phyloP scores from a whole-genome alignment of 129 eudicot genomes.

The Flaveria robusta region DNA sequence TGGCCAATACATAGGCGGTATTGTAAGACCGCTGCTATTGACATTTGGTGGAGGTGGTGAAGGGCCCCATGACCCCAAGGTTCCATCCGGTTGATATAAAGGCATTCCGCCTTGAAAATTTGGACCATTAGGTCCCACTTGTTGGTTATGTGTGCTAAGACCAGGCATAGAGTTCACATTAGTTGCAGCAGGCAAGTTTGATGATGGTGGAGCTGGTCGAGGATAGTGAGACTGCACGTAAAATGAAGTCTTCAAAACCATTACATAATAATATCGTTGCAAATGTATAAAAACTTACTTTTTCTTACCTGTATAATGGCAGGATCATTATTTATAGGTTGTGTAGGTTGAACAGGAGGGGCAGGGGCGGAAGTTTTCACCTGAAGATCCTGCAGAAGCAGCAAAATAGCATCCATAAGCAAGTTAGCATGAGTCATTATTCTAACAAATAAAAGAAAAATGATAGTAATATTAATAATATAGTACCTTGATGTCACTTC shows the following conservation, averaged over 20 bases:
- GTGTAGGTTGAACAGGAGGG: conserved; percentile 41
- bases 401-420: neutral
- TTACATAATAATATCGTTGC: neutral
- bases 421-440: neutral
- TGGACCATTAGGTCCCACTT: conserved; percentile 56
- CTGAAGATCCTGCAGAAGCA: conserved; percentile 66
- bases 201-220: conserved; percentile 51
- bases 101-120: conserved; percentile 64
- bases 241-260: neutral
- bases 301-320: conserved; percentile 78
- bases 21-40: conserved; percentile 57
- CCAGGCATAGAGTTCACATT: conserved; percentile 44
- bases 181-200: conserved; percentile 60
- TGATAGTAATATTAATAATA: neutral
- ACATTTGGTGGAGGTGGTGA: conserved; percentile 61
- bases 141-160: conserved; percentile 53
- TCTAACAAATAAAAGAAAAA: neutral
- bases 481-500: conserved; percentile 89
- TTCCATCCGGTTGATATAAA: conserved; percentile 81
- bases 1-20: conserved; percentile 98
- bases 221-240: conserved; percentile 80
- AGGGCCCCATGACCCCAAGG: conserved; percentile 77
- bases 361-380: conserved; percentile 77
- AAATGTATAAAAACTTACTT: neutral
- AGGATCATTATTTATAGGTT: conserved; percentile 67